These are phyloP conservation scores for Ophiostoma sp. DNA, from an alignment of 2,329 filamentous ascomycete species.

Conservation along the genomic window DNA sequence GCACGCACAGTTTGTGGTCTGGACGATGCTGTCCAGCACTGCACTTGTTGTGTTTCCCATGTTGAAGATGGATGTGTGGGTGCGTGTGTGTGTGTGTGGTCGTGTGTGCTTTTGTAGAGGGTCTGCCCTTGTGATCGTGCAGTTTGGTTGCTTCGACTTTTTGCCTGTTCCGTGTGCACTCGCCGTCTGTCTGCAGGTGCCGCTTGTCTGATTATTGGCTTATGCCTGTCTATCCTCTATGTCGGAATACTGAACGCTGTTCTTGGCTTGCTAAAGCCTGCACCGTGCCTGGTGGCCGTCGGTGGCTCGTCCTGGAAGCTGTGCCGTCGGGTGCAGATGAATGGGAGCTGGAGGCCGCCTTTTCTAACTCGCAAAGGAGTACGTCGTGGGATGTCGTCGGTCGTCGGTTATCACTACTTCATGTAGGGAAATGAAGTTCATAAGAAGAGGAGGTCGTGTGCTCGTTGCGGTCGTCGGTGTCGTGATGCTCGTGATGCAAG, in stretches of 20 bases:
- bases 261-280: background rate
- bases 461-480: constrained; percentile 1
- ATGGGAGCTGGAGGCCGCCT: constrained; percentile 3
- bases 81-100: background rate
- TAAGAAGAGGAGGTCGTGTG: background rate
- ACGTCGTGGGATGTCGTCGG: background rate
- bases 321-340: background rate
- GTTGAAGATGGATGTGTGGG: constrained; percentile 22
- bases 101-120: background rate
- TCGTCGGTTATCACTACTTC: background rate
- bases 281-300: background rate
- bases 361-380: background rate
- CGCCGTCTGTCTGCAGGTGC: background rate
- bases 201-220: background rate
- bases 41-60: constrained; percentile 67
- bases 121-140: too few species aligned
- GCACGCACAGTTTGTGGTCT: constrained; percentile 81
- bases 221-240: background rate
- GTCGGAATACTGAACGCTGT: background rate
- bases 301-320: background rate
- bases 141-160: background rate
- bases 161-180: background rate
- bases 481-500: constrained; percentile 1
- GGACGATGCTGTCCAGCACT: constrained; percentile 92
- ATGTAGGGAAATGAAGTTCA: background rate